These are phyloP conservation scores for Cytauxzoon felis DNA, from an alignment of 169 alveolate genomes.

Conservation along the genomic window DNA sequence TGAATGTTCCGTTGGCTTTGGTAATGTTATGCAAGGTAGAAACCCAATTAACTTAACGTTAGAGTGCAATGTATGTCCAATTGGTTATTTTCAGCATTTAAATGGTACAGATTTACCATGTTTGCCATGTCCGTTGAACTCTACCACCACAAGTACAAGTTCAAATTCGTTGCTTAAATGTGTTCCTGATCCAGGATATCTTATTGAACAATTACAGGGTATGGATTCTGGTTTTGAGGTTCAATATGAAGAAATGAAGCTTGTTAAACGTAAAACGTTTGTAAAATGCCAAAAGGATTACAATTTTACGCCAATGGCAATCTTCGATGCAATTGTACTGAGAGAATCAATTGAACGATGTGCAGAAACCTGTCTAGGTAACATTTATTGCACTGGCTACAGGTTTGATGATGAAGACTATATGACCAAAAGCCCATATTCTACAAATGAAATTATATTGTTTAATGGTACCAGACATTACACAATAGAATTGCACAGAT, in stretches of 20 bases:
- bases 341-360: conserved; percentile 55
- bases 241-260: background rate
- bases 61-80: conserved; percentile 65
- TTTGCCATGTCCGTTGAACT: conserved; percentile 69
- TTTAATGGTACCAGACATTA: conserved; percentile 31
- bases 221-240: conserved; percentile 2
- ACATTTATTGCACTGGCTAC: conserved; percentile 70
- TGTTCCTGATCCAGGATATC: conserved; percentile 65
- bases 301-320: background rate
- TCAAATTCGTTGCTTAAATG: conserved; percentile 65
- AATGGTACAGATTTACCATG: conserved; percentile 58
- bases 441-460: conserved; percentile 3
- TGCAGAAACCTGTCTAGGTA: conserved; percentile 47
- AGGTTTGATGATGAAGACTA: conserved; percentile 34
- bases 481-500: conserved; percentile 12
- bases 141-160: conserved; percentile 49
- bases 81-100: conserved; percentile 67
- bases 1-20: conserved; percentile 66
- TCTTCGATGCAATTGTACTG: conserved; percentile 22
- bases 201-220: conserved; percentile 7
- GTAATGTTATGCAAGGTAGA: conserved; percentile 42
- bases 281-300: background rate
- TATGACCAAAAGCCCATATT: conserved; percentile 14
- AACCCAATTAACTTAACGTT: conserved; percentile 45
- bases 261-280: too few relatives aligned